Base-by-base conservation (phyloP, 768 basidiomycete species). In the Termitomyces sp. region DNA sequence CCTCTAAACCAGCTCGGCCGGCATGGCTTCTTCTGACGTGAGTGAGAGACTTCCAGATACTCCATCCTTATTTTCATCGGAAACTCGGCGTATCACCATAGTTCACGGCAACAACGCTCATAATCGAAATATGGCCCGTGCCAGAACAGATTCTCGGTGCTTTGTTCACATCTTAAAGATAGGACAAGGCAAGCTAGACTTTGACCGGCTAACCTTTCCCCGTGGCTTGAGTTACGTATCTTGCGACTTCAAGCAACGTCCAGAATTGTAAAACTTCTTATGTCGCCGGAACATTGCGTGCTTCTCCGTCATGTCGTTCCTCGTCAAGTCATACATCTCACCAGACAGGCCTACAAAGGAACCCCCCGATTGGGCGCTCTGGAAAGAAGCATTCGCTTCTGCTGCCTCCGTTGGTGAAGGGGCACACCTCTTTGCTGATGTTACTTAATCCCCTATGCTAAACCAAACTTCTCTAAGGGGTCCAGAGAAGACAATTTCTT, bases 221-320 rank as follows among this genome's bases (percentile, higher is more conserved):
- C 50, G 54, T 56, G 45, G 40, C 17, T 21, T 15, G 21, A 26
- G 15, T 49, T 53, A 55, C 58, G 58, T 58, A 45, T 44, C 22
- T 24, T 22, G 14, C 2, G 45, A 45, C 30, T 40, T 43, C 50
- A 49, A 48, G 24, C 45, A 41, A 32, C 9, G 28, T 26, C 58
- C 45, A 56, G 45, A 55, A 46, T 42, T 35, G 40, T 55, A 40
- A 24, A 7, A 45, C 55, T 56, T 56, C 55, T 44, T 41, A 12
- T 12, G 51, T 59, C 32, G 47, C 59, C 59, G 59, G 38, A 52
- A 50, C 55, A 45, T 47, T 44, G 21, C 45, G 21, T 50, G 40
- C 55, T 53, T 53, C 52, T 41, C 24, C 34, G 45, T 34, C 57
- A 54, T 60, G 53, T 60, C 34, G 55, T 42, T 35, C 45, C 59